A percentile compares a stretch with the other conserved stretches of the same genome.
Conservation (phyloP, 345 rosid genomes). For the Nephelium lappaceum region DNA sequence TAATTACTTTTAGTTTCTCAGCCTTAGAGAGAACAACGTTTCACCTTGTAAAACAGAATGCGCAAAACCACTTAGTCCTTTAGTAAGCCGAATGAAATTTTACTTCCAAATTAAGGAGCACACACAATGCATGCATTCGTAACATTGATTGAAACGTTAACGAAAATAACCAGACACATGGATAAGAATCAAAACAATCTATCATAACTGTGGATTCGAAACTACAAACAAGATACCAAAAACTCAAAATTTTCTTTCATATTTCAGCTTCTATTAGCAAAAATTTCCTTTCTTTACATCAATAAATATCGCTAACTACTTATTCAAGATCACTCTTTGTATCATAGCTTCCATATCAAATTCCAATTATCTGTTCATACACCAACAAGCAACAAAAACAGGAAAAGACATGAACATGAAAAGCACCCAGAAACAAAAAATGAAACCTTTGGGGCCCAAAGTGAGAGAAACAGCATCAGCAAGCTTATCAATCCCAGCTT, state of each 20-base stretch:
- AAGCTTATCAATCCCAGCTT: conserved; percentile 81
- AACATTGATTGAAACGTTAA: not conserved
- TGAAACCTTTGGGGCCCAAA: conserved; percentile 67
- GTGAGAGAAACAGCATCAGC: conserved; percentile 92
- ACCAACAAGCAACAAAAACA: not conserved
- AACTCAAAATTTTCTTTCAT: not conserved
- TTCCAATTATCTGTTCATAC: not conserved
- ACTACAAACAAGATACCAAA: not conserved
- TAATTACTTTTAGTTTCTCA: conserved; percentile 59
- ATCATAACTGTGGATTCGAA: not conserved
- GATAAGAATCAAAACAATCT: not conserved
- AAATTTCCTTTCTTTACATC: not conserved
- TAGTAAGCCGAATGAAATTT: not conserved
- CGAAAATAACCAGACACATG: not conserved
- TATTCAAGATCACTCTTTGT: not conserved
- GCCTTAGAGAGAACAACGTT: conserved; percentile 75
- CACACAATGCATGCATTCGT: not conserved
- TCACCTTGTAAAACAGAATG: conserved; percentile 52
- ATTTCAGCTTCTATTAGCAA: not conserved
- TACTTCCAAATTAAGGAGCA: conserved; percentile 6
- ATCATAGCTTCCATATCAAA: not conserved
- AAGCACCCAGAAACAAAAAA: not conserved
- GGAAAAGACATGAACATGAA: not conserved
- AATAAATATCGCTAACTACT: not conserved
- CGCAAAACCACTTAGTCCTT: not conserved